Base-by-base conservation (phyloP, 2,329 filamentous ascomycete species). In the Chrysosporium keratinophilum region DNA sequence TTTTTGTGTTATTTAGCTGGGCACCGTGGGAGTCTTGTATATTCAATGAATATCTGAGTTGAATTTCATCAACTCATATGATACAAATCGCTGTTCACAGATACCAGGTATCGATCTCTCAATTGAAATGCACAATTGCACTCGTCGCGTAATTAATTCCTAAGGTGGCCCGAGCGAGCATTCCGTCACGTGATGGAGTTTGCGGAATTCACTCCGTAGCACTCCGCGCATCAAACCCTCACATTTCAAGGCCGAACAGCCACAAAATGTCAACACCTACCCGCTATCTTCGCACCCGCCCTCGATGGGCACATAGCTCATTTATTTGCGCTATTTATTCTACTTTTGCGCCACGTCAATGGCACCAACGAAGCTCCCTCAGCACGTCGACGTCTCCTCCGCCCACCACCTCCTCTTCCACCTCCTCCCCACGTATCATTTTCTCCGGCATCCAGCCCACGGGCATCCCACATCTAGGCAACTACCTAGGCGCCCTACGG, bases 371-470 rank as follows among this genome's bases (percentile, higher is more conserved):
- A 39, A 50, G 42, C 48, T 43, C 54, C n/a, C 45, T 48, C 31
- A 49, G 44, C 33, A 58, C 54, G 20, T 43, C 47, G 39, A 31
- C 51, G n/a, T 28, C 46, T 28, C 23, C 23, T 28, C 23, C 23
- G 14, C 19, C 56, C 45, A 39, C 53, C 39, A 1, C 40, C n/a
- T 15, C 20, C 12, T 7, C 47, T 5, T 20, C 49, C 39, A 1
- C 40, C 9, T 15, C 12, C 28, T 14, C 59, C 55, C n/a, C 46
- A 35, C 45, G 14, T 53, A 76, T 85, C 56, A 81, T 97, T 63
- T 96, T 98, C 75, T 97, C 93, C 2, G 93, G 90, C 51, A 98
- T 98, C 62, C 93, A 98, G 69, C 93, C 93, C 15, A 98, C 93
- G 0, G 93, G 91, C 35, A 78, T 94, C 20, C 93, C 93, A 12